These are phyloP conservation scores for Boletus pseudopeckii DNA, from an alignment of 768 basidiomycete species.

Conservation along the genomic window DNA sequence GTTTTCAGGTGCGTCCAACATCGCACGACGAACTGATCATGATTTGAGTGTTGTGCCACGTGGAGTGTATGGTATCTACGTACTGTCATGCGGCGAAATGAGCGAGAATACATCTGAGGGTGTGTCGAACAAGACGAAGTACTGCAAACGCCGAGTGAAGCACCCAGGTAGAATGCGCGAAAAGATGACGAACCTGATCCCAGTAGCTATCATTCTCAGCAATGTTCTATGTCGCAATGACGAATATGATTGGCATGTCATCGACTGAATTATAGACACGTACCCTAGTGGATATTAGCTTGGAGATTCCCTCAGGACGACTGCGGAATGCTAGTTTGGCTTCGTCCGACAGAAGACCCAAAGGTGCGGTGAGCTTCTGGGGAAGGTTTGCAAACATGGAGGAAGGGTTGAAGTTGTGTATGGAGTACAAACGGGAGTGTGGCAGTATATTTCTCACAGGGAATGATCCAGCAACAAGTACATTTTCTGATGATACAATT, in stretches of 20 bases:
- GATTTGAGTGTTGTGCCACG: constrained; percentile 7
- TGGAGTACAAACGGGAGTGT: neutral
- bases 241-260: constrained; percentile 1
- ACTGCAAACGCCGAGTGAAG: constrained; percentile 43
- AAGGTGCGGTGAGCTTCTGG: constrained; percentile 67
- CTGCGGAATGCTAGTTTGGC: constrained; percentile 87
- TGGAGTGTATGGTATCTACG: constrained; percentile 26
- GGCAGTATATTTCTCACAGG: constrained; percentile 1
- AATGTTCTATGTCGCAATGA: constrained; percentile 54
- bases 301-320: constrained; percentile 74
- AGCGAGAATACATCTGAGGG: constrained; percentile 89
- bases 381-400: constrained; percentile 70
- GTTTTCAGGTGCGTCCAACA: constrained; percentile 82
- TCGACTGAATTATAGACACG: constrained; percentile 24
- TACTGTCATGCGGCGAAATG: constrained; percentile 82
- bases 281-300: constrained; percentile 71
- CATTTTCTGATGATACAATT: neutral
- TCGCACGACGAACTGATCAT: constrained; percentile 70
- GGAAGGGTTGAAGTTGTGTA: neutral
- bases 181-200: constrained; percentile 64
- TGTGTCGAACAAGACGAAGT: constrained; percentile 81
- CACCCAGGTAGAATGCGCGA: neutral
- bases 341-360: constrained; percentile 80
- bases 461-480: neutral
- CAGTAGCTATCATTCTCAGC: constrained; percentile 76